Evolutionary conservation across 768 basidiomycete species (phyloP), one percentile per base, ranked within the genome.

Genomic region (Suillus plorans): DNA sequence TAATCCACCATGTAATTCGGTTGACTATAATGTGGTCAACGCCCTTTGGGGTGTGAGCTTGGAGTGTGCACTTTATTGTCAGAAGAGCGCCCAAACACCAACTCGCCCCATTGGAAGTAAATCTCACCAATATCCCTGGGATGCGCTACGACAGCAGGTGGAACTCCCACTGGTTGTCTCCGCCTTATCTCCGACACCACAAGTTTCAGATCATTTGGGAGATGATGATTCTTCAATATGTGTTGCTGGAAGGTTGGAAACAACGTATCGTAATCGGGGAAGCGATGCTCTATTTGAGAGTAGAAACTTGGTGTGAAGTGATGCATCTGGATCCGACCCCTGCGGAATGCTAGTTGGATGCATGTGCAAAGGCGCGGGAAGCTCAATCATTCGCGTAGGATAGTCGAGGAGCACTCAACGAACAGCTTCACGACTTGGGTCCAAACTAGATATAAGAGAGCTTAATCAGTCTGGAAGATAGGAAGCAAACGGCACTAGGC

Each of bases 151-250:
- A 66, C 5, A 50, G 50, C 6, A 67, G 66, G 5, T 77, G 72
- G 72, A 63, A 69, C 60, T 66, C 63, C 28, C 76, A 76, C 2
- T 76, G 76, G 75, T 5, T 13, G n/a, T 4, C 57, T 69, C 52
- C 63, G 67, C 20, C 55, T 8, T 20, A 64, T 18, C 28, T 55
- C 13, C 34, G 45, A 1, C 28, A 49, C 36, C 61, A 61, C 3
- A 65, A 69, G 13, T 34, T 76, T 53, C 61, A 61, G 14, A 63
- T 69, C 56, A 67, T 66, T 9, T 64, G 58, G 52, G 44, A 66
- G 22, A 22, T 67, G 28, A 62, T 62, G 36, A 67, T 37, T 41
- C 36, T 76, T 37, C 69, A 50, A 50, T 13, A 25, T 50, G 49
- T 28, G 25, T 3, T 25, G 14, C n/a, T 13, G 60, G 72, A 76